phyloP scores from a whole-genome alignment of 2,329 filamentous ascomycete genomes.

The Huntiella bhutanensis region DNA sequence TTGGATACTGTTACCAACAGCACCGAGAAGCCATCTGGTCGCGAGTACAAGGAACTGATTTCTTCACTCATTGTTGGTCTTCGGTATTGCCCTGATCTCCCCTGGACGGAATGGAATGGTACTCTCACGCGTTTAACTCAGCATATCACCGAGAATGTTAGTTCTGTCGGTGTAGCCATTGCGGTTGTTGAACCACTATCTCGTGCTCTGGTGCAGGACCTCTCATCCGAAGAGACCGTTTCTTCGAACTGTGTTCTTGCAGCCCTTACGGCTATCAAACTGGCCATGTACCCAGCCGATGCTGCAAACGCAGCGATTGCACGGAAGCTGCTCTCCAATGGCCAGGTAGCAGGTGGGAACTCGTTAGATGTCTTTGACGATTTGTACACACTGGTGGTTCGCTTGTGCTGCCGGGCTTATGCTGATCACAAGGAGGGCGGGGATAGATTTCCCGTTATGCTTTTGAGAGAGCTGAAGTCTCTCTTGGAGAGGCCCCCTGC shows the following conservation, averaged over 20 bases:
- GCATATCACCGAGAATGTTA: constrained; percentile 41
- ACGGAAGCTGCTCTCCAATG: constrained; percentile 47
- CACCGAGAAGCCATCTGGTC: constrained; percentile 25
- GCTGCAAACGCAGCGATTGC: constrained; percentile 45
- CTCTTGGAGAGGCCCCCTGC: constrained; percentile 32
- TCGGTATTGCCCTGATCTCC: constrained; percentile 27
- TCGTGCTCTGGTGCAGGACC: constrained; percentile 20
- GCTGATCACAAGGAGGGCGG: constrained; percentile 14
- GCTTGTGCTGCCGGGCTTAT: constrained; percentile 37
- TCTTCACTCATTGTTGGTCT: constrained; percentile 48
- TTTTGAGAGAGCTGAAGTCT: constrained; percentile 33
- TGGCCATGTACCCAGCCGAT: constrained; percentile 37
- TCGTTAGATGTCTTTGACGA: constrained; percentile 44
- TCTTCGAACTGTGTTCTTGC: constrained; percentile 18
- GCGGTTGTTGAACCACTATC: constrained; percentile 54
- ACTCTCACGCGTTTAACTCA: constrained; percentile 39
- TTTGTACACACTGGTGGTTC: constrained; percentile 41
- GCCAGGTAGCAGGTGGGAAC: constrained; percentile 22
- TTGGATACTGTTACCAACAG: background rate
- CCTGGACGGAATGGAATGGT: constrained; percentile 27
- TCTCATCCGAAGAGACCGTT: constrained; percentile 3
- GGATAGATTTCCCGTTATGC: constrained; percentile 19
- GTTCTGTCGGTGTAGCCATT: constrained; percentile 46
- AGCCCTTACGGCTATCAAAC: constrained; percentile 25
- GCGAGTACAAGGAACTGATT: constrained; percentile 50